phyloP scores from a whole-genome alignment of 805 yeast species.

The Saccharomycopsis malanga region DNA sequence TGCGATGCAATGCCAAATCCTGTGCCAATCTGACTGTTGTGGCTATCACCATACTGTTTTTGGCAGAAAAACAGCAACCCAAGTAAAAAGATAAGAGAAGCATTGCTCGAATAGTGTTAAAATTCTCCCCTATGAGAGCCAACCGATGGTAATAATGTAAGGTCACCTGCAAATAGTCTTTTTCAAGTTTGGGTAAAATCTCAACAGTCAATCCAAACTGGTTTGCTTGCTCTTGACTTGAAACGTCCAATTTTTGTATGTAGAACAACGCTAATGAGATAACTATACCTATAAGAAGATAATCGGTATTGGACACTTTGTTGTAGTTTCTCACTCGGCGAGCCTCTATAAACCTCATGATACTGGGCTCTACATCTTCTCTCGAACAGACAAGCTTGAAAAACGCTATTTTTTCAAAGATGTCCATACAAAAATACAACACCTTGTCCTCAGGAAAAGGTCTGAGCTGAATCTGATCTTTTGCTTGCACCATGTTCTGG shows the following conservation, averaged over 20 bases:
- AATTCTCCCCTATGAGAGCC: slow-evolving; percentile 32
- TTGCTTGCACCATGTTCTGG: neutral
- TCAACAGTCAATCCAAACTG: neutral
- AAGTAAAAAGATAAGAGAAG: slow-evolving; percentile 37
- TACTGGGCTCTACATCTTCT: neutral
- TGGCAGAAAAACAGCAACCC: slow-evolving; percentile 33
- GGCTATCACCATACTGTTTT: slow-evolving; percentile 36
- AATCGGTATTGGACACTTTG: neutral
- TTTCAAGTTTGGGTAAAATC: neutral
- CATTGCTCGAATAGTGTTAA: slow-evolving; percentile 44
- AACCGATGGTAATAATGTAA: slow-evolving; percentile 47
- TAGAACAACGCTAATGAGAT: no score
- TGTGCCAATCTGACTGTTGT: slow-evolving; percentile 48
- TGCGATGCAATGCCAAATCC: slow-evolving; percentile 50
- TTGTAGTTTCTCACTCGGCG: neutral
- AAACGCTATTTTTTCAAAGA: neutral
- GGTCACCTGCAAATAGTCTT: slow-evolving; percentile 33
- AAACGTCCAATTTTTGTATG: no score
- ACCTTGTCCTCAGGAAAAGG: neutral
- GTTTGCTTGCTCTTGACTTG: no score
- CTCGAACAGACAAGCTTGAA: neutral
- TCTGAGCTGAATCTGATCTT: neutral
- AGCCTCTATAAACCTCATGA: neutral
- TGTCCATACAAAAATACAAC: neutral
- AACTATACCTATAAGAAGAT: neutral